Evolutionary conservation across 306 rosid genomes (phyloP).

Genomic region (Corylus americana): DNA sequence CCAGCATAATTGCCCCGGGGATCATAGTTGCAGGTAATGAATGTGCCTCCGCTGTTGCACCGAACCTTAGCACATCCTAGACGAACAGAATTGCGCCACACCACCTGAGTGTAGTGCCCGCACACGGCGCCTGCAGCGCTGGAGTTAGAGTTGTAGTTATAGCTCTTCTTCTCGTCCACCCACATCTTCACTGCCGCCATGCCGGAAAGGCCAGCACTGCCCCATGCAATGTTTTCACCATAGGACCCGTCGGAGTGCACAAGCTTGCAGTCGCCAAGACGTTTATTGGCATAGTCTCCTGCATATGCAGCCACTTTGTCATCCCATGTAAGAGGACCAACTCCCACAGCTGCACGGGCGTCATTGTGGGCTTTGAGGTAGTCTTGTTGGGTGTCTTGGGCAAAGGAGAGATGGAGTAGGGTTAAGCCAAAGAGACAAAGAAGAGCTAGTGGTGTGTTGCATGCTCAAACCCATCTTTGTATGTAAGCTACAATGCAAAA

Average conservation of each 20-base stretch:
- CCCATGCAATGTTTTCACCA: conserved; percentile 36
- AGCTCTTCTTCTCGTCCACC: conserved; percentile 37
- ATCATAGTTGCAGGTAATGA: conserved; percentile 33
- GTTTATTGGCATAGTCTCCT: conserved; percentile 12
- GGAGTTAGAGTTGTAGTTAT: conserved; percentile 29
- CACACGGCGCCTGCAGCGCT: conserved; percentile 23
- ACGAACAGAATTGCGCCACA: conserved; percentile 27
- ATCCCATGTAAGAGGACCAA: conserved; percentile 22
- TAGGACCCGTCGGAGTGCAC: conserved; percentile 32
- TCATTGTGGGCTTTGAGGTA: conserved; percentile 38
- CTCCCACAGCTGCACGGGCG: conserved; percentile 20
- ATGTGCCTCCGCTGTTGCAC: conserved; percentile 19
- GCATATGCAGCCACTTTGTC: conserved; percentile 24
- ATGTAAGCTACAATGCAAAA: neutral
- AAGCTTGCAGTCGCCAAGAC: conserved; percentile 15
- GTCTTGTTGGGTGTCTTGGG: conserved; percentile 43
- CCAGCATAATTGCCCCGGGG: conserved; percentile 23
- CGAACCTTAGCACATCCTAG: conserved; percentile 34
- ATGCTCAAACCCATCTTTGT: neutral
- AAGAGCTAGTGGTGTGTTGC: neutral
- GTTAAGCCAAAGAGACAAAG: neutral
- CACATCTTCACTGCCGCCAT: conserved; percentile 36
- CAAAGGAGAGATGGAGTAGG: neutral
- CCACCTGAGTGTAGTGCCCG: conserved; percentile 44
- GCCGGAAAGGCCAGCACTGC: conserved; percentile 23